phyloP scores from a whole-genome alignment of 1,284 basidiomycete genomes.

The Naganishia cerealis region DNA sequence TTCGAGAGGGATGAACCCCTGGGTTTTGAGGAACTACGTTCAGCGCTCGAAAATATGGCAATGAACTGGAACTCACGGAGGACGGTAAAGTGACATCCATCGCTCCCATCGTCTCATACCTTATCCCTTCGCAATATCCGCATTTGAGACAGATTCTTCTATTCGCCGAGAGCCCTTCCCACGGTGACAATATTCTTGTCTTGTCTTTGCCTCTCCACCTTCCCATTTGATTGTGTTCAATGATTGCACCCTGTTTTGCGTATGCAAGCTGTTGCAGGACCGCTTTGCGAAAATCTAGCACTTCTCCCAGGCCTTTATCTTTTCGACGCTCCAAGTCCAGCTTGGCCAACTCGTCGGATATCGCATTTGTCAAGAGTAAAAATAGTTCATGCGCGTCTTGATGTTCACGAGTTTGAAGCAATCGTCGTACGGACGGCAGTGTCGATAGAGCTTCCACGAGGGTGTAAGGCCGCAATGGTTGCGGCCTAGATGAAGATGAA shows the following conservation, averaged over 20 bases:
- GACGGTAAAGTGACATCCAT: constrained; percentile 51
- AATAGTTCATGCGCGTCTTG: constrained; percentile 96
- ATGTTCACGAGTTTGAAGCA: constrained; percentile 82
- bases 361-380: constrained; percentile 78
- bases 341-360: constrained; percentile 70
- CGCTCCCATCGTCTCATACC: constrained; percentile 51
- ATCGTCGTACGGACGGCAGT: constrained; percentile 61
- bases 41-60: not conserved
- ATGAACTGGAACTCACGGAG: constrained; percentile 40
- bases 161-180: constrained; percentile 53
- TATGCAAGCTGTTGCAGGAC: constrained; percentile 1
- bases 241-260: not conserved
- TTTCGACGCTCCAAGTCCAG: constrained; percentile 43
- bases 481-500: constrained; percentile 56
- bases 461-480: constrained; percentile 67
- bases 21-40: not conserved
- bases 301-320: constrained; percentile 25
- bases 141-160: constrained; percentile 49
- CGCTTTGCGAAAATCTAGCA: constrained; percentile 7
- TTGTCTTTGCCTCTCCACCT: constrained; percentile 35
- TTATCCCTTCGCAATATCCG: constrained; percentile 48
- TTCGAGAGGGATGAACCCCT: constrained; percentile 54
- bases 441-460: constrained; percentile 69
- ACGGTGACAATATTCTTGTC: constrained; percentile 46
- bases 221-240: not conserved